A percentile compares a stretch with the other conserved stretches of the same genome.
phyloP scores from a whole-genome alignment of 208 protist species.

The Leishmania arabica region DNA sequence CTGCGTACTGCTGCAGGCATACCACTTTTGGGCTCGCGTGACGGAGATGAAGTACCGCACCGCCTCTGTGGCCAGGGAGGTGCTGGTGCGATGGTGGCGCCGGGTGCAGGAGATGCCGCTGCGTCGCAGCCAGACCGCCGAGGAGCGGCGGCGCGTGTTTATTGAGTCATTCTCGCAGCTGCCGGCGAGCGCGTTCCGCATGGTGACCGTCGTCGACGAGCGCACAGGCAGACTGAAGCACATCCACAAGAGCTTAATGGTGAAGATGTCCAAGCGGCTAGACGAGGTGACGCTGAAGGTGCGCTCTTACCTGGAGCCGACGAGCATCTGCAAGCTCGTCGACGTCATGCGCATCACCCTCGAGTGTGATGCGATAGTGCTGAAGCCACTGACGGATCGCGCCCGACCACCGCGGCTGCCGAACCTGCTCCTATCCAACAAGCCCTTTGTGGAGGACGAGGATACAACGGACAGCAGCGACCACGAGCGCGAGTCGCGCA shows the following conservation, averaged over 20 bases:
- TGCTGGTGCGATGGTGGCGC: constrained; percentile 60
- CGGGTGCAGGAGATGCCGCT: constrained; percentile 53
- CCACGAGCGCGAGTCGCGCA: constrained; percentile 70
- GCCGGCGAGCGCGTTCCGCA: constrained; percentile 72
- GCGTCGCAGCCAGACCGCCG: constrained; percentile 44
- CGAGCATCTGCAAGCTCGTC: constrained; percentile 77
- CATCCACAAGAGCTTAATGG: constrained; percentile 77
- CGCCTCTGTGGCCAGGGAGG: constrained; percentile 55
- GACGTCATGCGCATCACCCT: constrained; percentile 81
- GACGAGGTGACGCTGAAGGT: constrained; percentile 67
- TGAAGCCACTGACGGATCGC: constrained; percentile 68
- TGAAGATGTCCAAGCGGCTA: constrained; percentile 62
- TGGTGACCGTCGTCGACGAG: constrained; percentile 71
- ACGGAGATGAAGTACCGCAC: constrained; percentile 80
- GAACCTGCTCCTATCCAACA: constrained; percentile 50
- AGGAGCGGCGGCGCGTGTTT: constrained; percentile 70
- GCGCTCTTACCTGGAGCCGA: constrained; percentile 70
- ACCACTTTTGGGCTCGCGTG: constrained; percentile 74
- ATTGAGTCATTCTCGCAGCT: constrained; percentile 66
- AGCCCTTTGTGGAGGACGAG: constrained; percentile 67
- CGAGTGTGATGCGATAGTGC: constrained; percentile 72
- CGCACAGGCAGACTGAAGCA: constrained; percentile 69
- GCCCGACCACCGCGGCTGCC: constrained; percentile 73
- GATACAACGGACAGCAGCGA: constrained; percentile 86
- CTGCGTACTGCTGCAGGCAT: constrained; percentile 63